A percentile compares a stretch with the other conserved stretches of the same genome.
Evolutionary conservation across 2,329 filamentous ascomycete genomes (phyloP).

Genomic region (Colletotrichum melonis): DNA sequence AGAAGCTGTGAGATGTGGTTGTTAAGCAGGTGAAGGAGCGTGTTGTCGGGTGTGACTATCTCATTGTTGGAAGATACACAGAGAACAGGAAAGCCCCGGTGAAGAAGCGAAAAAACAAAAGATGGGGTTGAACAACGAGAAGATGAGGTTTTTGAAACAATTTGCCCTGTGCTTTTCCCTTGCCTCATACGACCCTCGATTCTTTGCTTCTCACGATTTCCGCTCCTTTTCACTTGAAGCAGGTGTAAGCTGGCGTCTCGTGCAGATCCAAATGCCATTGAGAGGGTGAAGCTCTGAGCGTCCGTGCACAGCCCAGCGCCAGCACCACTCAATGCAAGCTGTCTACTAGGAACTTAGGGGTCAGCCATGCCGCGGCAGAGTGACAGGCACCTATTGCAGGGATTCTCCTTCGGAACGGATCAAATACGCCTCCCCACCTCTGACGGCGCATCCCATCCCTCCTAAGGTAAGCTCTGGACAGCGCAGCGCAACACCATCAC

Average conservation of each 20-base stretch:
- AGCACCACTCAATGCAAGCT: not conserved
- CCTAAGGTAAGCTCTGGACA: constrained; percentile 20
- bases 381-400: constrained; percentile 4
- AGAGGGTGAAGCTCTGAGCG: constrained; percentile 12
- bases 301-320: constrained; percentile 20
- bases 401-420: constrained; percentile 25
- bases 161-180: constrained; percentile 34
- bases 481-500: constrained; percentile 19
- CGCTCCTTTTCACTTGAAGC: constrained; percentile 4
- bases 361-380: not conserved
- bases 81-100: not conserved
- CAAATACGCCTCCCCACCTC: constrained; percentile 12
- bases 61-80: not conserved
- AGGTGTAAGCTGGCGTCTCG: constrained; percentile 35
- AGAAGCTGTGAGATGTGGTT: too few species aligned
- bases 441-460: constrained; percentile 12
- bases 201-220: constrained; percentile 18
- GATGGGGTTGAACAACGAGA: constrained; percentile 1
- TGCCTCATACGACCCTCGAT: constrained; percentile 13
- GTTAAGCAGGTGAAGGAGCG: not conserved
- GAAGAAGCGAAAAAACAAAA: not conserved
- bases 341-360: not conserved
- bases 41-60: not conserved
- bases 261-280: constrained; percentile 24
- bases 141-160: constrained; percentile 11